Evolutionary conservation across 139 green algal species (phyloP), one percentile per base, ranked within the genome.

Genomic region (Closterium sp.): DNA sequence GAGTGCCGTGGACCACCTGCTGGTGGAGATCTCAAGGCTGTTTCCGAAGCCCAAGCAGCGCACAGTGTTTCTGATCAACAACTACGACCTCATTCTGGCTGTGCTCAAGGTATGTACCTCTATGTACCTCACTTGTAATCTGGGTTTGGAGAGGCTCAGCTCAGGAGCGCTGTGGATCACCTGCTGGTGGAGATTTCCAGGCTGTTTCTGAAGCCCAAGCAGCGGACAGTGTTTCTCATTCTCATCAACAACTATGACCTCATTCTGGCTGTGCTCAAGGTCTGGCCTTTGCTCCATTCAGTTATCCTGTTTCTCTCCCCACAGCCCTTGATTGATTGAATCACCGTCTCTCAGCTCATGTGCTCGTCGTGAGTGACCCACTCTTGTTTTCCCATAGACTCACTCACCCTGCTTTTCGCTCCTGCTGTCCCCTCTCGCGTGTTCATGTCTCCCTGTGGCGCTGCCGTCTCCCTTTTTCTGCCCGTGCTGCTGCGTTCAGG

Each of bases 1-100:
- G 33, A 90, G 85, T 33, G 91, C 95, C 36, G 93, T 96, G 33
- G 95, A 97, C 92, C 95, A 96, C 84, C 87, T 96, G 76, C 96
- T 97, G 85, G 91, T 96, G 31, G 91, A 38, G 96, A 97, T 97
- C 83, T 94, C 93, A 31, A 85, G 94, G 7, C 83, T 92, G 34
- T 95, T 96, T 84, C 38, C 90, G 10, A 30, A 25, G 43, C 92
- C 23, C 34, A 94, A 94, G 90, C 89, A 94, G 89, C 84, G 38
- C 36, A 90, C 34, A 85, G 96, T 99, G 64, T 99, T 99, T 95
- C 96, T 99, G 34, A 97, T 98, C 85, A 95, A 96, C 90, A 99
- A 99, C 94, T 98, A 98, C 90, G 94, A 94, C 90, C 95, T 98
- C 92, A 95, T 99, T 55, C 93, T 96, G 31, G 76, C 89, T 30